Evolutionary conservation across 2,329 filamentous ascomycete genomes (phyloP).

Genomic region (Epichloe uncinata): DNA sequence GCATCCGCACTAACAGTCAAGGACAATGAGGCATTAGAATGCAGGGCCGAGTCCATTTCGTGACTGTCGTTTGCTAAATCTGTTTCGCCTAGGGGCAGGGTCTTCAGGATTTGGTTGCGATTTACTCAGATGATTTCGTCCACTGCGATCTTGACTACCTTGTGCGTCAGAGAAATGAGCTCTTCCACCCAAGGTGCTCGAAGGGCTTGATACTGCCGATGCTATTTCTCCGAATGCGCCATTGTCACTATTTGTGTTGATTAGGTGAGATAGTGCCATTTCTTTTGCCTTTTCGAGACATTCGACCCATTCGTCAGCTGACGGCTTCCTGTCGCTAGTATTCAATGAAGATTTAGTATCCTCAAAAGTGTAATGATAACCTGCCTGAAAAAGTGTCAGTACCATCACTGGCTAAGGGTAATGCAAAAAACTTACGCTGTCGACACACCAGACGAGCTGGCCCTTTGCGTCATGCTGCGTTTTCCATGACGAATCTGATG

Average conservation of each 20-base stretch:
- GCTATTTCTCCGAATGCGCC: constrained; percentile 55
- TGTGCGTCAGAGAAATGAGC: constrained; percentile 40
- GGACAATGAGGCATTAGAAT: constrained; percentile 39
- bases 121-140: constrained; percentile 46
- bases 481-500: constrained; percentile 63
- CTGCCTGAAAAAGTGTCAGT: constrained; percentile 45
- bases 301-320: constrained; percentile 86
- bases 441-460: constrained; percentile 75
- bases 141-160: constrained; percentile 35
- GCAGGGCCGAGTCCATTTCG: constrained; percentile 87
- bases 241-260: constrained; percentile 52
- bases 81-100: constrained; percentile 39
- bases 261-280: constrained; percentile 62
- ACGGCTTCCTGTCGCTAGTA: constrained; percentile 49
- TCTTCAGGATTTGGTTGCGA: constrained; percentile 44
- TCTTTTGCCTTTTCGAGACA: constrained; percentile 77
- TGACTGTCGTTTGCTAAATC: constrained; percentile 85
- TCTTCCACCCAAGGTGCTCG: constrained; percentile 54
- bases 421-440: constrained; percentile 58
- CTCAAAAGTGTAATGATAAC: constrained; percentile 87
- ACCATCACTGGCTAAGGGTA: not conserved
- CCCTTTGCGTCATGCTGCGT: constrained; percentile 78
- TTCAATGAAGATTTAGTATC: constrained; percentile 59
- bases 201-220: constrained; percentile 61
- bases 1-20: not conserved